A percentile compares a stretch with the other conserved stretches of the same genome.
phyloP scores from a whole-genome alignment of 345 rosid species.

The Dovyalis caffra region DNA sequence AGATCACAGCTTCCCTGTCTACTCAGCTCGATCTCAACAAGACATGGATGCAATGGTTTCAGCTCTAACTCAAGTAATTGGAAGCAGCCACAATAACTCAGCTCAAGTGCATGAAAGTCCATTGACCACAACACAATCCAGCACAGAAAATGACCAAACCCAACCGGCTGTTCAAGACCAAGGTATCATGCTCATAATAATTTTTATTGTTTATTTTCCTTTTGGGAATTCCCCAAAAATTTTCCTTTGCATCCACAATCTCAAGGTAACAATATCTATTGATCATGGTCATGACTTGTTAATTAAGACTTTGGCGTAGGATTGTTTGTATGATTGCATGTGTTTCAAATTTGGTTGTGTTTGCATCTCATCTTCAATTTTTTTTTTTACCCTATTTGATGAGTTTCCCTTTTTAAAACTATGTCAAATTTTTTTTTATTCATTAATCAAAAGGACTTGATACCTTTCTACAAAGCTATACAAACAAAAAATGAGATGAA shows the following conservation, averaged over 20 bases:
- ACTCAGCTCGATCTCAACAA: slow-evolving; percentile 66
- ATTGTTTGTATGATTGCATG: neutral
- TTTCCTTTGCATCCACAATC: too few species aligned
- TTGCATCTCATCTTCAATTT: too few species aligned
- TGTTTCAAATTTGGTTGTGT: neutral
- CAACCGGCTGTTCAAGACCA: slow-evolving; percentile 26
- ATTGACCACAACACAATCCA: slow-evolving; percentile 17
- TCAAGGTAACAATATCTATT: too few species aligned
- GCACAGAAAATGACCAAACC: slow-evolving; percentile 11
- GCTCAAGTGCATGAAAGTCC: slow-evolving; percentile 16
- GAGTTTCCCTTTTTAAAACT: too few species aligned
- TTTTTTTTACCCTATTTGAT: too few species aligned
- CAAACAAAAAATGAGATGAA: too few species aligned
- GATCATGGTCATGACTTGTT: neutral
- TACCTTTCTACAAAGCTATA: too few species aligned
- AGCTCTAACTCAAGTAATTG: slow-evolving; percentile 70
- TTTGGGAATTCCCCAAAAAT: too few species aligned
- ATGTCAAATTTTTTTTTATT: too few species aligned
- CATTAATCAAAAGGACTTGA: too few species aligned
- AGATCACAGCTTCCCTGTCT: slow-evolving; percentile 42
- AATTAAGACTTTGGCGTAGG: too few species aligned
- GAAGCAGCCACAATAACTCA: slow-evolving; percentile 31
- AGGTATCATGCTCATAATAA: slow-evolving; percentile 22
- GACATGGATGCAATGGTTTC: slow-evolving; percentile 69
- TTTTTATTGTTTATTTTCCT: too few species aligned